A percentile compares a stretch with the other conserved stretches of the same genome.
Evolutionary conservation across 768 basidiomycete species (phyloP).

Genomic region (Tulasnella sp.): DNA sequence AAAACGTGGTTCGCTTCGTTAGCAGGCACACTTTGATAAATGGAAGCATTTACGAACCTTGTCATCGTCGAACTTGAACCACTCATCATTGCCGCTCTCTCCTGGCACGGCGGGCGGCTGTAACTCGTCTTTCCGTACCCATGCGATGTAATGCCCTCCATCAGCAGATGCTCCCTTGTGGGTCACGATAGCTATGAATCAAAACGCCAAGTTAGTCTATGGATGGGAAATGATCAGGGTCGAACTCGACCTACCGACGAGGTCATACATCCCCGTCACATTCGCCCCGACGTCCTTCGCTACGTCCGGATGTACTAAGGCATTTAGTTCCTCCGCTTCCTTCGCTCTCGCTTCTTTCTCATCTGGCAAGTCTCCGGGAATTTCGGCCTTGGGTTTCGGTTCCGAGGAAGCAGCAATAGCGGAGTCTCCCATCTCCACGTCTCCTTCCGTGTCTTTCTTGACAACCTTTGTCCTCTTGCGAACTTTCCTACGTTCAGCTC

Average conservation of each 20-base stretch:
- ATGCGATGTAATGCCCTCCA: constrained; percentile 92
- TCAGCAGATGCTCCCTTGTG: constrained; percentile 97
- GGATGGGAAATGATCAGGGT: not conserved
- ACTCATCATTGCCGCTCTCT: constrained; percentile 27
- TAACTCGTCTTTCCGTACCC: constrained; percentile 55
- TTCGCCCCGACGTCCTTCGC: constrained; percentile 66
- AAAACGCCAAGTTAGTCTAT: constrained; percentile 8
- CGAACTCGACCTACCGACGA: constrained; percentile 55
- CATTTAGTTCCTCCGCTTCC: constrained; percentile 59
- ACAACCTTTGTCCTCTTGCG: constrained; percentile 59
- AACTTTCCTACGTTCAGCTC: constrained; percentile 73
- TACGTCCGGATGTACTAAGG: constrained; percentile 53
- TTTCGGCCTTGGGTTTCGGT: constrained; percentile 1
- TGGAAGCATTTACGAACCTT: constrained; percentile 44
- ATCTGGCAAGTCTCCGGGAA: constrained; percentile 32
- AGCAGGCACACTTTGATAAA: not conserved
- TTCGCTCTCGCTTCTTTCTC: constrained; percentile 55
- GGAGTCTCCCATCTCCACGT: constrained; percentile 27
- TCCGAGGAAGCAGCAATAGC: not conserved
- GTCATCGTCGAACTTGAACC: constrained; percentile 97
- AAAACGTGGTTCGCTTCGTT: not conserved
- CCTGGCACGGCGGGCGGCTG: not conserved
- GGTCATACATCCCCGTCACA: constrained; percentile 77
- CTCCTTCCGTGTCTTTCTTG: constrained; percentile 29
- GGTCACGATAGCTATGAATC: constrained; percentile 69